Evolutionary conservation across 768 basidiomycete species (phyloP), one percentile per base, ranked within the genome.

Genomic region (Tricholoma flavovirens): DNA sequence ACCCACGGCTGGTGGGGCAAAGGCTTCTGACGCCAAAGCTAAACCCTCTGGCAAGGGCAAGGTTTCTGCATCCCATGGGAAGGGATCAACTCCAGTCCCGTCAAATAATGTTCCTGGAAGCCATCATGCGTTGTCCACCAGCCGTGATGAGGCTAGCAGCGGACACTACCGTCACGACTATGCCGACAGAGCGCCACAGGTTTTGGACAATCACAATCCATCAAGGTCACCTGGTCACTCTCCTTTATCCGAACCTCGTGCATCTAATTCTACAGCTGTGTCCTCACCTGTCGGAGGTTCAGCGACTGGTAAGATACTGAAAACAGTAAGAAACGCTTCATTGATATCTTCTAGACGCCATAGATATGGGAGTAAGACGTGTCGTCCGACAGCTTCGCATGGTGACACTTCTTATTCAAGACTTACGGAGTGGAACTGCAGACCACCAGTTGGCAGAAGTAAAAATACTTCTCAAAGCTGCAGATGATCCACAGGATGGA

Each of bases 391-490:
- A 67, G 33, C 53, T 75, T 55, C 76, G 83, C 42, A 79, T 87
- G 71, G 70, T 90, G 8, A 90, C 87, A 10, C 60, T 90, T 38
- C 74, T 89, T 7, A 88, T 89, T 11, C 77, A 83, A 53, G 88
- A 89, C 60, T 58, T 73, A 49, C 79, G 88, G 33, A 78, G 74
- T 58, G 79, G 77, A 5, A 70, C 70, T 1, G 67, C 70, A 33
- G 87, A 88, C 65, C 69, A 74, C 54, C 81, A 82, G 61, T 73
- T 89, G 17, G 83, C 83, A 1, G 88, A 90, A 66, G 80, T 90
- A 17, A 77, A 72, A 35, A 77, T 88, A 29, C 80, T 78, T n/a
- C 67, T 90, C 35, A 79, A 68, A 62, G 62, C 66, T 5, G 73
- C 76, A 3, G 77, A 80, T 32, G 69, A 78, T 55, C 69, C 72